phyloP scores from a whole-genome alignment of 345 rosid genomes.

The Sisymbrium altissimum region DNA sequence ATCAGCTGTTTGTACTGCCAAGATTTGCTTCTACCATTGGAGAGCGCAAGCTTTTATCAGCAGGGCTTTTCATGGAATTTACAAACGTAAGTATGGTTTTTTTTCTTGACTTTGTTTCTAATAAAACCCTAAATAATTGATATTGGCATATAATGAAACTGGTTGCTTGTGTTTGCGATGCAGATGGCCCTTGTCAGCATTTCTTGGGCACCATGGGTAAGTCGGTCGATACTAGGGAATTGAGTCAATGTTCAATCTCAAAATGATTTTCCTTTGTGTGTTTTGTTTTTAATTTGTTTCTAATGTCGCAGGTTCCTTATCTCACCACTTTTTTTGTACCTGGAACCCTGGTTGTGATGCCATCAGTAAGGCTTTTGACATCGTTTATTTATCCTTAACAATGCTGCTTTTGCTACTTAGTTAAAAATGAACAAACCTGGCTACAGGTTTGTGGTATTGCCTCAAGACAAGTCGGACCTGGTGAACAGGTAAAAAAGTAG shows the following conservation, averaged over 20 bases:
- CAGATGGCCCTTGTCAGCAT: slow-evolving; percentile 66
- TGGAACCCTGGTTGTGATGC: slow-evolving; percentile 42
- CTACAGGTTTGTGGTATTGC: slow-evolving; percentile 53
- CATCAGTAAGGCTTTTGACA: slow-evolving; percentile 55
- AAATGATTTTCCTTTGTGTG: neutral
- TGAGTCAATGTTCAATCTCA: neutral
- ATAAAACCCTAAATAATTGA: neutral
- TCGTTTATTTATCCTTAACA: neutral
- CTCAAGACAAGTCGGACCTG: slow-evolving; percentile 74
- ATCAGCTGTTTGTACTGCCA: slow-evolving; percentile 75
- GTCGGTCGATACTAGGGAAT: slow-evolving; percentile 6
- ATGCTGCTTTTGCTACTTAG: neutral
- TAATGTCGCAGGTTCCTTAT: slow-evolving; percentile 65
- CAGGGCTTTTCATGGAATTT: slow-evolving; percentile 67
- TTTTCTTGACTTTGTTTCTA: neutral
- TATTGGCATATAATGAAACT: neutral
- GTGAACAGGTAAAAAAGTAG: slow-evolving; percentile 58
- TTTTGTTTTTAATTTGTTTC: neutral
- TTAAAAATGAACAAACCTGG: neutral
- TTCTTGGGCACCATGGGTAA: slow-evolving; percentile 86
- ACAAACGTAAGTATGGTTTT: neutral
- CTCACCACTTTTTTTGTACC: slow-evolving; percentile 39
- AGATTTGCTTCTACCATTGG: slow-evolving; percentile 47
- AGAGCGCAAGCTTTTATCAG: slow-evolving; percentile 68
- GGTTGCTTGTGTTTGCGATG: slow-evolving; percentile 23